Evolutionary conservation across 2,329 filamentous ascomycete species (phyloP), one percentile per base, ranked within the genome.

Genomic region (Immersiporthe knoxdaviesiana): DNA sequence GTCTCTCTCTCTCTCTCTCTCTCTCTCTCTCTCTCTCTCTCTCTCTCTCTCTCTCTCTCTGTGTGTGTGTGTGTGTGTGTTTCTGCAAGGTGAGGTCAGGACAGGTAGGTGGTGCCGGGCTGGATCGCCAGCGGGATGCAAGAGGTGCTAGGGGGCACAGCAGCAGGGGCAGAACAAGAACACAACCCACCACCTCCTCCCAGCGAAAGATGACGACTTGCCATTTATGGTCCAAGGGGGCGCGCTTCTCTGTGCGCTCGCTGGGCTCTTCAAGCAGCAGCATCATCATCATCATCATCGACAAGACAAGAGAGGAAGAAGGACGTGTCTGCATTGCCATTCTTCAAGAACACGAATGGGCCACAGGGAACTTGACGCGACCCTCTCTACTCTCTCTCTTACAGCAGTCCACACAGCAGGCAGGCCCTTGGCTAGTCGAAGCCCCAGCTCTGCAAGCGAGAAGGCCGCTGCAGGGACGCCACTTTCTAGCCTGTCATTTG

Each of bases 401-500:
- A 44, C 35, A 44, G 41, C 41, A 56, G 52, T 24, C 30, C 30
- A 12, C 30, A 24, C 10, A 56, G 14, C 16, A 58, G 54, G 54
- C 54, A 58, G 30, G 54, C 32, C 12, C 24, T 63, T 41, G 7
- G 39, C 61, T 32, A 44, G 24, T 63, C 24, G 21, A 32, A n/a
- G 61, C 11, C 35, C 30, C 61, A 24, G 39, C 41, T 44, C 39
- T 32, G 27, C 65, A 64, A 41, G 41, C 47, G 61, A 67, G 65
- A 32, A 44, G 47, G 58, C 66, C 67, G 66, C 69, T 52, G 39
- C 54, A 32, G 27, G 60, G 56, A 67, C 62, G 65, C 65, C 64
- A 67, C 35, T 32, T 41, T 41, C 24, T 44, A 63, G 54, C 16
- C 64, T 71, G 64, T 71, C 67, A 71, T 71, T 71, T 71, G 60